These are phyloP conservation scores for Cynara cardunculus DNA, from an alignment of 129 eudicot species.

Conservation along the genomic window DNA sequence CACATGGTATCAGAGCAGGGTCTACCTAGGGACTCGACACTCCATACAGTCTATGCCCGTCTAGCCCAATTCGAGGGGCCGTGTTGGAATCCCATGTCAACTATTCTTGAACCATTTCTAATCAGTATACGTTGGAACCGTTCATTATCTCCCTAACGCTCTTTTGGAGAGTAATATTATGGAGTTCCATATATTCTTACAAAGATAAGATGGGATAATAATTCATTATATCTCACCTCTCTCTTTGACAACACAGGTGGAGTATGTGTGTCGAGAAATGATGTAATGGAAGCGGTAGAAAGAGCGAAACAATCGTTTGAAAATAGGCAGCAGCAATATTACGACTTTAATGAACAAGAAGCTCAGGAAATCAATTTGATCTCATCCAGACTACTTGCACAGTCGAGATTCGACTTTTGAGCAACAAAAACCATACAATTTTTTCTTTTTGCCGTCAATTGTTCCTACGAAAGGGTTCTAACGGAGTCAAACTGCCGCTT, in stretches of 20 bases:
- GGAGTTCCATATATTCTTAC: background rate
- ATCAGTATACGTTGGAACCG: too few relatives aligned
- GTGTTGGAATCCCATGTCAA: too few relatives aligned
- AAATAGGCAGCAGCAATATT: constrained; percentile 16
- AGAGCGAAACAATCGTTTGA: constrained; percentile 39
- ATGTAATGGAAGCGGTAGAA: constrained; percentile 44
- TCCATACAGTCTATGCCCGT: too few relatives aligned
- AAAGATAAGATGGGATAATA: background rate
- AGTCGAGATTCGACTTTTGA: constrained; percentile 17
- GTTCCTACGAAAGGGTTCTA: background rate
- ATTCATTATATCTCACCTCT: background rate
- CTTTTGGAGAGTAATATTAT: background rate
- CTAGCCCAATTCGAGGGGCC: too few relatives aligned
- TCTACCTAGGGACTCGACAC: too few relatives aligned
- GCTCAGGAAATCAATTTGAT: constrained; percentile 25
- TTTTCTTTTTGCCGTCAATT: constrained; percentile 7
- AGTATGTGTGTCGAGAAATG: constrained; percentile 40
- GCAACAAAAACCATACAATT: background rate
- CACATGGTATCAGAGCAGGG: background rate
- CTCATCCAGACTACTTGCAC: constrained; percentile 15
- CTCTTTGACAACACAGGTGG: constrained; percentile 31
- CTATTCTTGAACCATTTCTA: too few relatives aligned
- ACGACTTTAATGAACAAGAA: constrained; percentile 35
- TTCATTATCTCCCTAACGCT: background rate
- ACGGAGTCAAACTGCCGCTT: background rate